Evolutionary conservation across 805 yeast genomes (phyloP).

Genomic region (Starmerella bombicola): DNA sequence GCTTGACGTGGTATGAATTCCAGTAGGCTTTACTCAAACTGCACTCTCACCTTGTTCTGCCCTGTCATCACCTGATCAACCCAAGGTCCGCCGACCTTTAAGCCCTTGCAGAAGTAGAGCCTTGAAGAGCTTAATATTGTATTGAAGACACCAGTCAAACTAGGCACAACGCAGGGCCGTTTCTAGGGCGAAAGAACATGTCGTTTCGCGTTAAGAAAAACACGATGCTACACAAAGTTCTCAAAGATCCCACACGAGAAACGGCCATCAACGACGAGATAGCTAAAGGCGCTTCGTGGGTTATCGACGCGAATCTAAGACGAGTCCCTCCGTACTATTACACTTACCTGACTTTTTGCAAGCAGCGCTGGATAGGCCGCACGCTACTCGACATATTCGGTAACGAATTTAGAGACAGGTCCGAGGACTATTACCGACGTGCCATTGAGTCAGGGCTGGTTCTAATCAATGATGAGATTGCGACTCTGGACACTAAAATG

Average conservation of each 20-base stretch:
- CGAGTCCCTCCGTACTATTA: constrained; percentile 74
- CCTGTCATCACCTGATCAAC: no score
- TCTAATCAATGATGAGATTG: constrained; percentile 51
- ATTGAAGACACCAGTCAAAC: no score
- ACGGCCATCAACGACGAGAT: constrained; percentile 20
- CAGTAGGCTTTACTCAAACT: no score
- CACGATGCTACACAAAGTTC: constrained; percentile 20
- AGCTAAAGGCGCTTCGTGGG: constrained; percentile 26
- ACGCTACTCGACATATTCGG: constrained; percentile 67
- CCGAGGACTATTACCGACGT: constrained; percentile 49
- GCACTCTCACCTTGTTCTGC: no score
- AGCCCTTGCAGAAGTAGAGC: no score
- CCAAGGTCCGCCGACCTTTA: no score
- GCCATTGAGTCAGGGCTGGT: constrained; percentile 69
- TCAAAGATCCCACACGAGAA: constrained; percentile 23
- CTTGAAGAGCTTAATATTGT: no score
- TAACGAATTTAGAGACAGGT: constrained; percentile 72
- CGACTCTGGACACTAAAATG: constrained; percentile 51
- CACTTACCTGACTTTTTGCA: constrained; percentile 85
- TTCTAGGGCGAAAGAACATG: no score
- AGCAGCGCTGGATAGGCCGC: constrained; percentile 82
- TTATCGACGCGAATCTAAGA: constrained; percentile 39
- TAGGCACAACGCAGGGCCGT: no score
- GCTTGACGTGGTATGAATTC: no score
- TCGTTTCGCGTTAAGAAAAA: constrained; percentile 21